These are phyloP conservation scores for Huntiella omanensis DNA, from an alignment of 2,329 filamentous ascomycete species.

Conservation along the genomic window DNA sequence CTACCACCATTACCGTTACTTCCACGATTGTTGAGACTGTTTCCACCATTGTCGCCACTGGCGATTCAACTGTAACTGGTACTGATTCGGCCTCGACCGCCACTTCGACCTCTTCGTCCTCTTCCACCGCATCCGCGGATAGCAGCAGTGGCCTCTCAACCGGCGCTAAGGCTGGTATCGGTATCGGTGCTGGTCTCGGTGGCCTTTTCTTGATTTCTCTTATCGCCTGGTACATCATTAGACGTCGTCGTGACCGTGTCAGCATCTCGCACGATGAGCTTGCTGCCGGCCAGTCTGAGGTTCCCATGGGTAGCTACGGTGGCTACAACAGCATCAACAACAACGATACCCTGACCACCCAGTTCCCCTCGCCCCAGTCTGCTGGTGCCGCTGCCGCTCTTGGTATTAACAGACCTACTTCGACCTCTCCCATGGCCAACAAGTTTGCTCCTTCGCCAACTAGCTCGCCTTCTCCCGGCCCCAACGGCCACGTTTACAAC, in stretches of 20 bases:
- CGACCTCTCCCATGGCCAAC: constrained; percentile 14
- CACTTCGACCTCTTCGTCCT: constrained; percentile 14
- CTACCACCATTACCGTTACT: constrained; percentile 21
- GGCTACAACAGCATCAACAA: constrained; percentile 11
- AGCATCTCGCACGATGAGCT: constrained; percentile 20
- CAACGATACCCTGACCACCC: constrained; percentile 13
- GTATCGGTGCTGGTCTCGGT: constrained; percentile 21
- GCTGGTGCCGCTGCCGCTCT: constrained; percentile 9
- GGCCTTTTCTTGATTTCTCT: constrained; percentile 17
- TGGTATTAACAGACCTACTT: constrained; percentile 13
- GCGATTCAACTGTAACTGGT: constrained; percentile 19
- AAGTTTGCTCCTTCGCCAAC: constrained; percentile 14
- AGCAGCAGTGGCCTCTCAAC: constrained; percentile 19
- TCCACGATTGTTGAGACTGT: constrained; percentile 17
- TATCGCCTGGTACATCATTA: constrained; percentile 12
- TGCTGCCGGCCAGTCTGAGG: constrained; percentile 22
- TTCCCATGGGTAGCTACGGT: constrained; percentile 20
- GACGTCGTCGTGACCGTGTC: constrained; percentile 12
- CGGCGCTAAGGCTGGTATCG: constrained; percentile 27
- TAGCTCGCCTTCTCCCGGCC: constrained; percentile 8
- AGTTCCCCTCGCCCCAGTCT: constrained; percentile 17
- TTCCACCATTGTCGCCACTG: constrained; percentile 17
- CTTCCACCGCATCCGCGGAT: constrained; percentile 13
- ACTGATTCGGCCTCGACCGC: constrained; percentile 16
- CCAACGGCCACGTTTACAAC: background rate